Base-by-base conservation (phyloP, 2,329 filamentous ascomycete genomes). In the Diaporthe sp. region DNA sequence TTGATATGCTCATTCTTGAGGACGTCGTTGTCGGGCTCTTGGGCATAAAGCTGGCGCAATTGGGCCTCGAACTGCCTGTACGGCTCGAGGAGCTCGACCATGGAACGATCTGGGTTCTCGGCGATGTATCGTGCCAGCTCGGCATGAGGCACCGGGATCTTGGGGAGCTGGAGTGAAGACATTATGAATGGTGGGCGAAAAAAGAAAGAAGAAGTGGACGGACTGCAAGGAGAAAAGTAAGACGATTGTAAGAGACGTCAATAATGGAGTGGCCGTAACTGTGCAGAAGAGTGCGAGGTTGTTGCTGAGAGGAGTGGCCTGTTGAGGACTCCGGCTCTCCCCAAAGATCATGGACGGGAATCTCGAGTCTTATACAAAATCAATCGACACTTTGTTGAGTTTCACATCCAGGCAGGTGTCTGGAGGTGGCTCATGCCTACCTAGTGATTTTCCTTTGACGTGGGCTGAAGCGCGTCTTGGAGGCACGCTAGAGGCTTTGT, bases 11-110 rank as follows among this genome's bases (percentile, higher is more conserved):
- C 86, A 76, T 93, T 87, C 44, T 89, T 81, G 25, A 93, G 84
- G 27, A 86, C 83, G 9, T 89, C 86, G 76, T 93, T 90, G 70
- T 85, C 82, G 8, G 91, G 91, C 65, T 93, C 87, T 79, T 94
- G 93, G 50, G 93, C 93, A 78, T 92, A 95, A 25, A 93, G 79
- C 76, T 92, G 88, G 58, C 93, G 90, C 69, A 95, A 85, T 75
- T 89, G 87, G 61, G 89, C 87, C 81, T 95, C 93, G 77, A 92
- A 94, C 71, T 88, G 82, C 79, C 92, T 90, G 82, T 91, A 95
- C 0, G 93, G 93, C 68, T 88, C 84, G 72, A 94, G 81, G 70
- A 95, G 84, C 44, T 92, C 86, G 8, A 81, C 76, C 76, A 94
- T 85, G 1, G 90, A 83, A 71, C 83, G 88, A 35, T 88, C 82